These are phyloP conservation scores for Cercospora beticola DNA, from an alignment of 2,329 filamentous ascomycete genomes.

Conservation along the genomic window DNA sequence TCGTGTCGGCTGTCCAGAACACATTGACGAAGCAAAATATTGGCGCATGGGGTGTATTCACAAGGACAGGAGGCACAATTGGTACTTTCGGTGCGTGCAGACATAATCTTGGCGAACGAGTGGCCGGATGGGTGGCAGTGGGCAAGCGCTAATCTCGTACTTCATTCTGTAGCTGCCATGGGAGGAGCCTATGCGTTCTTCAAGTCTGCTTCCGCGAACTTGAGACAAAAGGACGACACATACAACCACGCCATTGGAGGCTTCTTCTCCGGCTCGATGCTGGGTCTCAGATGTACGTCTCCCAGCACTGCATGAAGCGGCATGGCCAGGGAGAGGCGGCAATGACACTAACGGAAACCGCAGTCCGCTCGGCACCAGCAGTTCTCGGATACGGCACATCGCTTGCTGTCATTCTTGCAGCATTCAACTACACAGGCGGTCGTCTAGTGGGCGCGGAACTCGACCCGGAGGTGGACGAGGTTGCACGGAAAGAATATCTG, in stretches of 20 bases:
- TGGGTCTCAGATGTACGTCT: slow-evolving; percentile 69
- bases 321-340: neutral
- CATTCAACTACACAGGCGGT: slow-evolving; percentile 68
- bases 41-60: slow-evolving; percentile 77
- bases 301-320: too few species aligned
- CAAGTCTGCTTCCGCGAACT: slow-evolving; percentile 73
- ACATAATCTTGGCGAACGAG: neutral
- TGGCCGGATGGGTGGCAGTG: neutral
- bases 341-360: slow-evolving; percentile 20
- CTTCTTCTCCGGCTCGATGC: slow-evolving; percentile 69
- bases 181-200: slow-evolving; percentile 78
- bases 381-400: slow-evolving; percentile 66
- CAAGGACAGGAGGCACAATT: slow-evolving; percentile 73
- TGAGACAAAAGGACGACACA: slow-evolving; percentile 78
- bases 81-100: slow-evolving; percentile 59
- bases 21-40: slow-evolving; percentile 80
- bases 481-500: slow-evolving; percentile 71
- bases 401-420: slow-evolving; percentile 59
- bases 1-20: slow-evolving; percentile 79
- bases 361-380: slow-evolving; percentile 62
- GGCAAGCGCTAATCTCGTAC: neutral
- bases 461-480: slow-evolving; percentile 66
- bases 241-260: slow-evolving; percentile 74
- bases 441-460: slow-evolving; percentile 54
- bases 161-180: slow-evolving; percentile 58